Evolutionary conservation across 2,329 filamentous ascomycete genomes (phyloP), one percentile per base, ranked within the genome.

Genomic region (Hypocrella siamensis): DNA sequence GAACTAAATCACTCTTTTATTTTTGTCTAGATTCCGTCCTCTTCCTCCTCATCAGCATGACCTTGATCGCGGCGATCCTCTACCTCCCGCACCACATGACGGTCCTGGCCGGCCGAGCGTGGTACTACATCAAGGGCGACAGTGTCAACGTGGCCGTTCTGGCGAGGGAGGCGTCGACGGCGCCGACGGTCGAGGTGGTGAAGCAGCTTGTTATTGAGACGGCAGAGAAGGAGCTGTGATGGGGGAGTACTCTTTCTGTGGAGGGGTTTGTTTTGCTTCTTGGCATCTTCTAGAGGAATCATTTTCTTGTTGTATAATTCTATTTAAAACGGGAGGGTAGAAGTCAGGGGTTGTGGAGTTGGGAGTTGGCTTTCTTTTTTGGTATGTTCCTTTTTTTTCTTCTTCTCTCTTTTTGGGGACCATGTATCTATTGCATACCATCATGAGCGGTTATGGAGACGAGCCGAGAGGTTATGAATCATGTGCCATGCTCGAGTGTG

Each of bases 51-150:
- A 67, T 83, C 56, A 78, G 79, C 48, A 77, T 96, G 59, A 75
- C 90, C 47, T 68, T 82, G 46, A 85, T 92, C 50, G 90, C 85
- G 43, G 76, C 77, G 32, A 79, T 82, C 41, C 75, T 96, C 41
- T 98, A 98, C 65, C 81, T 98, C 14, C 90, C 90, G 9, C 79
- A 92, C 48, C 88, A 96, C 60, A 62, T 96, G 47, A 67, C 73
- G 47, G 79, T 83, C 51, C 77, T 98, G 46, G 71, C 78, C 49
- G 74, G 75, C 51, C 80, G 88, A 51, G 77, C 84, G 33, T 93
- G 83, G 72, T 98, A 94, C 65, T 98, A 98, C 65, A 82, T 84
- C 55, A 77, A 78, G 41, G 90, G 90, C 43, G 85, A 93, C 49
- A 68, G 73, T 44, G 66, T 64, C 36, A 61, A 67, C 35, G 56